Conservation (phyloP, 78 protist genomes). For the Goniomonas avonlea region DNA sequence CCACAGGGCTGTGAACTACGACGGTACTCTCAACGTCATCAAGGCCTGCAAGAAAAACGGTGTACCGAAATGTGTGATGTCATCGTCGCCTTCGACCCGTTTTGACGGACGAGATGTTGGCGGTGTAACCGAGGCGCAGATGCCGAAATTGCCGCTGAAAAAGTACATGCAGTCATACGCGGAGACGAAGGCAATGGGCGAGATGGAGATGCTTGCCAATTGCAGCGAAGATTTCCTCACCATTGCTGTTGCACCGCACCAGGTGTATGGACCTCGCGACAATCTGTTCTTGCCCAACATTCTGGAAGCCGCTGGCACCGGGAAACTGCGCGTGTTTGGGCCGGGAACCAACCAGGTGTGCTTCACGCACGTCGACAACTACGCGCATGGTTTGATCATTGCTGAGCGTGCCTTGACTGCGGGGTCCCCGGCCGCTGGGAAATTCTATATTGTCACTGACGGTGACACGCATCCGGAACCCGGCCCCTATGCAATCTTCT, state of each 20-base stretch:
- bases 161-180: slow-evolving; percentile 46
- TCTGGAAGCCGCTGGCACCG: slow-evolving; percentile 47
- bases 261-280: slow-evolving; percentile 68
- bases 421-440: slow-evolving; percentile 37
- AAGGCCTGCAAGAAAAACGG: slow-evolving; percentile 42
- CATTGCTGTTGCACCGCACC: slow-evolving; percentile 54
- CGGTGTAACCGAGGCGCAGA: slow-evolving; percentile 34
- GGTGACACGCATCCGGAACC: slow-evolving; percentile 40
- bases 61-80: slow-evolving; percentile 32
- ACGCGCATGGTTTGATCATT: slow-evolving; percentile 57
- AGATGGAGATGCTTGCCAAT: slow-evolving; percentile 28
- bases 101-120: slow-evolving; percentile 14
- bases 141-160: slow-evolving; percentile 25
- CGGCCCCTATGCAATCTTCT: slow-evolving; percentile 8
- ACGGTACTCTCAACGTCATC: slow-evolving; percentile 56
- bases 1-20: slow-evolving; percentile 46
- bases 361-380: slow-evolving; percentile 66
- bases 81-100: slow-evolving; percentile 50
- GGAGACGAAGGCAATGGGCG: slow-evolving; percentile 58
- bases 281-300: slow-evolving; percentile 56
- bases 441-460: slow-evolving; percentile 56
- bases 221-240: slow-evolving; percentile 27
- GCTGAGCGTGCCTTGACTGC: slow-evolving; percentile 32
- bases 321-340: slow-evolving; percentile 57
- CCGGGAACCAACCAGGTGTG: slow-evolving; percentile 40